These are phyloP conservation scores for Candida coleopterorum DNA, from an alignment of 805 yeast genomes.

Conservation along the genomic window DNA sequence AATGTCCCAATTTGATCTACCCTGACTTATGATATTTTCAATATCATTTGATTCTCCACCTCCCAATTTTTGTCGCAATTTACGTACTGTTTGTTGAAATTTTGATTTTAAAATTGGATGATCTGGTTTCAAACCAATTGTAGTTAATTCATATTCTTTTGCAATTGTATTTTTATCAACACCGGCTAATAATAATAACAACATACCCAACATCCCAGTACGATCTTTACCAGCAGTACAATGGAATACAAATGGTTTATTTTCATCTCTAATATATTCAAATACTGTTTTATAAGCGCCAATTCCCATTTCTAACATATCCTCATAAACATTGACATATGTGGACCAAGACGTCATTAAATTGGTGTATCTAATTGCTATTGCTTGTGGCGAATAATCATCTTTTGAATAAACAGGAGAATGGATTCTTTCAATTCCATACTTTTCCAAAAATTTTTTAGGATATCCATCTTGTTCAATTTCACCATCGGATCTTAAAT, in stretches of 20 bases:
- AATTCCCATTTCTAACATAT: conserved; percentile 49
- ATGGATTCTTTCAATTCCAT: conserved; percentile 46
- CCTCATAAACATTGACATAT: conserved; percentile 57
- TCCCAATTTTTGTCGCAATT: conserved; percentile 23
- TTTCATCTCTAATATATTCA: conserved; percentile 49
- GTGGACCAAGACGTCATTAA: conserved; percentile 58
- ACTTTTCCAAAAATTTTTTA: conserved; percentile 23
- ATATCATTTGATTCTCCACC: conserved; percentile 20
- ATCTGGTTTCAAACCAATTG: conserved; percentile 55
- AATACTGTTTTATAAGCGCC: conserved; percentile 48
- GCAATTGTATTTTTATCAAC: conserved; percentile 64
- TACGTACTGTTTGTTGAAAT: conserved; percentile 28
- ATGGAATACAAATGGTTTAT: conserved; percentile 53
- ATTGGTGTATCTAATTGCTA: conserved; percentile 51
- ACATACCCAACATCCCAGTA: conserved; percentile 71
- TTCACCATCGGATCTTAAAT: conserved; percentile 63
- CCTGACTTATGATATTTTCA: conserved; percentile 22
- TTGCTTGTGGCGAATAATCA: conserved; percentile 61
- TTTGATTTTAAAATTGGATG: conserved; percentile 32
- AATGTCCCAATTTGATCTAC: conserved; percentile 38
- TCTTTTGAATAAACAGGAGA: conserved; percentile 52
- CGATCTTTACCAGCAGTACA: conserved; percentile 89
- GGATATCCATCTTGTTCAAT: conserved; percentile 43
- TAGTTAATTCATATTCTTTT: conserved; percentile 73
- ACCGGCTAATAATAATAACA: conserved; percentile 57